Base-by-base conservation (phyloP, 768 basidiomycete genomes). In the Phylloporus arenicola region DNA sequence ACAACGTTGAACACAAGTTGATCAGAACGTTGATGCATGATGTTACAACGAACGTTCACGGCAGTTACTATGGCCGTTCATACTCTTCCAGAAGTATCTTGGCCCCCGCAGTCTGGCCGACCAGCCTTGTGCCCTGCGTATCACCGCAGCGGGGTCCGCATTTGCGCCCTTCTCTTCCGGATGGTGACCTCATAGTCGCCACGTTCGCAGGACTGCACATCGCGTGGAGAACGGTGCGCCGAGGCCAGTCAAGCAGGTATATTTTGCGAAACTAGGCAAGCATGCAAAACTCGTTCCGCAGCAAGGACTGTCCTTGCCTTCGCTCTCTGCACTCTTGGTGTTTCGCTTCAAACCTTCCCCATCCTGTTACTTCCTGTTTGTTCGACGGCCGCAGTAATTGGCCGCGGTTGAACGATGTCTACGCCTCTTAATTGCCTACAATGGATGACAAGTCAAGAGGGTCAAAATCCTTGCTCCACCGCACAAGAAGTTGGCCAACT, bases 401-500 rank as follows among this genome's bases (percentile, higher is more conserved):
- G 22, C n/a, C n/a, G 35, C 4, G 6, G 6, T 29, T 48, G 3
- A 3, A 29, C 42, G 6, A 62, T 60, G 57, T 19, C 46, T 35
- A 17, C 55, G 12, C 46, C 47, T 22, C 8, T 22, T 14, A 56
- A 47, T 24, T 65, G 65, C 34, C 11, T 39, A 0, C 6, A 10
- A 7, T 43, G 38, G 52, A 56, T 57, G 58, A 11, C 19, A 4
- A 65, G 40, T 41, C 51, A 57, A 30, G 7, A 31, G 0, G 47
- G 1, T 1, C 52, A 57, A 25, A 7, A 1, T 6, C 62, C 65
- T 34, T 68, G 59, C 20, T n/a, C 13, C 3, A 37, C 42, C 3
- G 64, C 57, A 37, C 52, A 58, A 31, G 39, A 43, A 17, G 47
- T 59, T 17, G 64, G 62, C 7, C 55, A 53, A 16, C 38, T 58